phyloP scores from a whole-genome alignment of 2,329 filamentous ascomycete species.

The Calcarisporium arbuscula region DNA sequence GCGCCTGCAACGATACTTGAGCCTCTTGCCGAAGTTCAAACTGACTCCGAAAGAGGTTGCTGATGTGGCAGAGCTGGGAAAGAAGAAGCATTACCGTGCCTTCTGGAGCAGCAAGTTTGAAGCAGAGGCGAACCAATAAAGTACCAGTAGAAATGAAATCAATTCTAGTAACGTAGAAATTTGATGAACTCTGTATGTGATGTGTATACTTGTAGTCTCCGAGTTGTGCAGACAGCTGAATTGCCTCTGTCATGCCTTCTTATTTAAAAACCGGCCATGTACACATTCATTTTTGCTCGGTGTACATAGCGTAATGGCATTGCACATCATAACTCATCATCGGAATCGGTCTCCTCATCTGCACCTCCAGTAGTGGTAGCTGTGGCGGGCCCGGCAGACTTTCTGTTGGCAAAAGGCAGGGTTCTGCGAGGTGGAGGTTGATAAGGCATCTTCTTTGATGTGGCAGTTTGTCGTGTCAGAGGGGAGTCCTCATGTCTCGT shows the following conservation, averaged over 20 bases:
- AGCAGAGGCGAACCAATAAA: slow-evolving; percentile 38
- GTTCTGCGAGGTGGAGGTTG: slow-evolving; percentile 31
- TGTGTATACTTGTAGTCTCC: too few relatives aligned
- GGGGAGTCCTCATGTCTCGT: background rate
- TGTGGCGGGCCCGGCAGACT: slow-evolving; percentile 20
- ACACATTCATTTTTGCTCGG: too few relatives aligned
- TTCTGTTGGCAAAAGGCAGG: slow-evolving; percentile 39
- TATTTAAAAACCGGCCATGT: too few relatives aligned
- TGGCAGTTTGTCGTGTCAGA: slow-evolving; percentile 5
- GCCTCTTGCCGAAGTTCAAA: slow-evolving; percentile 47
- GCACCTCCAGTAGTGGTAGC: slow-evolving; percentile 9
- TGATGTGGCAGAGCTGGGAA: slow-evolving; percentile 48
- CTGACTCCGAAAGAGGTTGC: slow-evolving; percentile 53
- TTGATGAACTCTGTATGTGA: too few relatives aligned
- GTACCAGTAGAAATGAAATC: background rate
- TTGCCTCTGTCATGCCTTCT: too few relatives aligned
- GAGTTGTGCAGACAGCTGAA: too few relatives aligned
- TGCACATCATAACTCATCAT: slow-evolving; percentile 49
- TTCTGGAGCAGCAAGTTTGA: slow-evolving; percentile 52
- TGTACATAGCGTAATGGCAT: too few relatives aligned
- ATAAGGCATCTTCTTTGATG: slow-evolving; percentile 15
- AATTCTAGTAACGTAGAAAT: too few relatives aligned
- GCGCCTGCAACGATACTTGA: slow-evolving; percentile 49
- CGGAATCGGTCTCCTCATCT: slow-evolving; percentile 46
- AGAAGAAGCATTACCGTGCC: slow-evolving; percentile 53